Evolutionary conservation across 495 filamentous ascomycete species (phyloP), one percentile per base, ranked within the genome.

Genomic region (Ramalina intermedia): DNA sequence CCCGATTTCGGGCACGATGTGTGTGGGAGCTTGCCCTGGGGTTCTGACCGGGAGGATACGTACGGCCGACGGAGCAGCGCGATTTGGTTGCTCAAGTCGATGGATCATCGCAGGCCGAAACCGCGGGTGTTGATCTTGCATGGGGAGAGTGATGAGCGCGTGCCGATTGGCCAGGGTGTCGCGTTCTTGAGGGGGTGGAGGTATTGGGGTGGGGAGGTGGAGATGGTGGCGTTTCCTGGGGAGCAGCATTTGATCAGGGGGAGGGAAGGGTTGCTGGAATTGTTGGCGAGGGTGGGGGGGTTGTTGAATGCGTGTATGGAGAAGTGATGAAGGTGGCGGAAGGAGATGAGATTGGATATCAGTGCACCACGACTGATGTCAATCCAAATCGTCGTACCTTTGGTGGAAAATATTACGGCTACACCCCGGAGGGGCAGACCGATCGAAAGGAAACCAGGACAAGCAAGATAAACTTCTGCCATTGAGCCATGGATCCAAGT

Each of bases 121-220:
- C 27, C 53, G n/a, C 52, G 53, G 18, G 52, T 60, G 43, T 48
- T 60, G 47, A 60, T 60, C 45, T 39, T 60, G 14, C 56, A 60
- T 36, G 52, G 52, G 24, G 58, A 56, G 50, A 47, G 49, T 24
- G 58, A 60, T 29, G 50, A 51, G 23, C 42, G 56, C 7, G 51
- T 54, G 33, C 58, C 49, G 33, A 43, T 50, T 17, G 26, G 13
- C 14, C 48, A 60, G 49, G 57, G 55, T 11, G 26, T 51, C 3
- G 52, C 52, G 11, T 55, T 51, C 37, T 38, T 37, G 14, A 29
- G 52, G 41, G 51, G 41, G 13, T 43, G 46, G 11, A 24, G 36
- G 39, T 17, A 44, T 23, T 51, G 37, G 18, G 41, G 21, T 14
- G 37, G 37, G 26, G 40, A 24, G 3, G 41, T 39, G 43, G 51